Evolutionary conservation across 2,329 filamentous ascomycete genomes (phyloP), one percentile per base, ranked within the genome.

Genomic region (Phialocephala sp.): DNA sequence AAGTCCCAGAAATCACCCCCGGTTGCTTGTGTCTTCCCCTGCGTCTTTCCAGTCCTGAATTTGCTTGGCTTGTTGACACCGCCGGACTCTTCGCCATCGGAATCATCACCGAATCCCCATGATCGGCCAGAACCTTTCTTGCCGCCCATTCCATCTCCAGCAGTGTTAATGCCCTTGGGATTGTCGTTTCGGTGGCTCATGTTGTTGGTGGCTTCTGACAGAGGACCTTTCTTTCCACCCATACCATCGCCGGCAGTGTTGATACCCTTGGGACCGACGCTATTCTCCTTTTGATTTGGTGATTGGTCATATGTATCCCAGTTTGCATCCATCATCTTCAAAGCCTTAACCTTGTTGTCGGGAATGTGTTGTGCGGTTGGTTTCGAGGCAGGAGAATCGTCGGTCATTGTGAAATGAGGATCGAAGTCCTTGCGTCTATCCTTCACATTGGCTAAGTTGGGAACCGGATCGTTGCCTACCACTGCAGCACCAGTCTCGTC

Each of bases 381-480:
- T 62, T 81, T 81, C 20, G 77, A 77, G 11, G 79, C 80, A 39
- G 88, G 87, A 66, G 87, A 87, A 12, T 87, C 82, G 76, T 97
- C 93, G 8, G 84, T 83, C 81, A 96, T 89, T 60, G 83, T 83
- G 81, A 93, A 97, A 72, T 97, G 92, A 22, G 88, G 79, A 58
- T 89, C 88, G 72, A 96, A 94, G 76, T 92, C 87, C 78, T 94
- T 92, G 74, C 83, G 84, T 63, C 92, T 90, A 77, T 89, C 86
- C 74, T 89, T 87, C 65, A 89, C 83, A 78, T 94, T 92, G 67
- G 90, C 91, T 64, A 92, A 82, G 67, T 72, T 79, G 68, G 68
- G 76, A 5, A 35, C 50, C 4, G 50, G 50, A 12, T 27, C 50
- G 43, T 64, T 66, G 36, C 67, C 54, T 35, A 69, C 59, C 47